Conservation (phyloP, 176 grass and related monocot genomes). For the Cenchrus purpureus region DNA sequence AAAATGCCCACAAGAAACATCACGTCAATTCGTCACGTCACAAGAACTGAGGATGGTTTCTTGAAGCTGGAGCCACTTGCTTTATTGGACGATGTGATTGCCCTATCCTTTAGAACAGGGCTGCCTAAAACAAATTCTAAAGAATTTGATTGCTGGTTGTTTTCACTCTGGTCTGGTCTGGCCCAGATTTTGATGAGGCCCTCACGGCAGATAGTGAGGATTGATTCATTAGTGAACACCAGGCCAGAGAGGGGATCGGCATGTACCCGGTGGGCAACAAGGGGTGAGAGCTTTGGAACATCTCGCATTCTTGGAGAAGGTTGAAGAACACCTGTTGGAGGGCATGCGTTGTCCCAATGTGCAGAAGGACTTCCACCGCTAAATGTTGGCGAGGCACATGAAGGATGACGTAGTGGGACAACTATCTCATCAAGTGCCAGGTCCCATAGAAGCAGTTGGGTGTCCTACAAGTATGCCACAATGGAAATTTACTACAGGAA, state of each 20-base stretch:
- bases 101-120: constrained; percentile 58
- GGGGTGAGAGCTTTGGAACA: constrained; percentile 89
- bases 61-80: constrained; percentile 63
- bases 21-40: constrained; percentile 50
- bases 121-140: constrained; percentile 53
- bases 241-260: constrained; percentile 72
- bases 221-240: constrained; percentile 78
- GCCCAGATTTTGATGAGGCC: constrained; percentile 90
- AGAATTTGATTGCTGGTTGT: constrained; percentile 56
- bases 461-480: constrained; percentile 59
- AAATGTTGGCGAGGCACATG: constrained; percentile 76
- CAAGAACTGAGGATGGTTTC: constrained; percentile 63
- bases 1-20: constrained; percentile 51
- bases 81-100: constrained; percentile 49
- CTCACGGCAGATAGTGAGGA: constrained; percentile 79
- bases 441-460: constrained; percentile 88
- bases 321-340: constrained; percentile 70
- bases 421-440: constrained; percentile 94
- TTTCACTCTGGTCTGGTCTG: constrained; percentile 57
- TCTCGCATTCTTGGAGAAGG: constrained; percentile 81
- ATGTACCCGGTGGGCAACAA: constrained; percentile 80
- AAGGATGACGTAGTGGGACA: constrained; percentile 72
- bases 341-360: constrained; percentile 81
- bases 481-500: background rate
- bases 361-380: constrained; percentile 74